A percentile compares a stretch with the other conserved stretches of the same genome.
These are phyloP conservation scores for Paraconiothyrium sp. DNA, from an alignment of 2,329 filamentous ascomycete species.

Conservation along the genomic window DNA sequence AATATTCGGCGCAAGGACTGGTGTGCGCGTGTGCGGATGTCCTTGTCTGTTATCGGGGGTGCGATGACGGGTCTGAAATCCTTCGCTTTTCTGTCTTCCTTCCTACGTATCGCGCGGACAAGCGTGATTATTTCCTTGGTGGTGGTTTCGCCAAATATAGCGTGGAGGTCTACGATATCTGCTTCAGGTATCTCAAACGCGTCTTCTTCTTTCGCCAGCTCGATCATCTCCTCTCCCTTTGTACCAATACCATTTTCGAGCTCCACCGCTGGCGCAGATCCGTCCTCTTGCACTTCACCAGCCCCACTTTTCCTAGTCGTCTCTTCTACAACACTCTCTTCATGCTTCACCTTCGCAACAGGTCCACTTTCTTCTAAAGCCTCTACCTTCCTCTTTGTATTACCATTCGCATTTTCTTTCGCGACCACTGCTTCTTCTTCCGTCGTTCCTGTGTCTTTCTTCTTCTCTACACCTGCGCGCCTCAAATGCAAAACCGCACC, in stretches of 20 bases:
- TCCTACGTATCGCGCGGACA: conserved; percentile 62
- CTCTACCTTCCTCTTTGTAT: conserved; percentile 35
- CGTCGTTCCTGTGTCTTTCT: conserved; percentile 41
- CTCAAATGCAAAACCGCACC: conserved; percentile 79
- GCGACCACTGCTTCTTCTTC: conserved; percentile 33
- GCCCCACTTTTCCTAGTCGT: conserved; percentile 24
- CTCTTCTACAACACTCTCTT: conserved; percentile 9
- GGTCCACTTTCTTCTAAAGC: conserved; percentile 17
- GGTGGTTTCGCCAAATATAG: conserved; percentile 62
- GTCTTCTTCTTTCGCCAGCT: conserved; percentile 18
- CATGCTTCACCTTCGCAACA: conserved; percentile 9
- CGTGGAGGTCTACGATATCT: conserved; percentile 49
- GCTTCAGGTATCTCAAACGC: conserved; percentile 46
- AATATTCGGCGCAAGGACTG: conserved; percentile 80
- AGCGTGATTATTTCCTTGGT: conserved; percentile 64
- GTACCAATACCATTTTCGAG: neutral
- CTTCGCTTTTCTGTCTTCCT: conserved; percentile 64
- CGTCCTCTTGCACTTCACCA: conserved; percentile 8
- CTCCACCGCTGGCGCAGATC: conserved; percentile 9
- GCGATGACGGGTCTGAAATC: conserved; percentile 65
- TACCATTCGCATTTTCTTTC: conserved; percentile 27
- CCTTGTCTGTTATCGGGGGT: conserved; percentile 67
- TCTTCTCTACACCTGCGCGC: conserved; percentile 50
- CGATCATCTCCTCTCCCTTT: neutral
- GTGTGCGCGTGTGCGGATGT: conserved; percentile 70